Base-by-base conservation (phyloP, 2,329 filamentous ascomycete species). In the Cladosporium sp. region DNA sequence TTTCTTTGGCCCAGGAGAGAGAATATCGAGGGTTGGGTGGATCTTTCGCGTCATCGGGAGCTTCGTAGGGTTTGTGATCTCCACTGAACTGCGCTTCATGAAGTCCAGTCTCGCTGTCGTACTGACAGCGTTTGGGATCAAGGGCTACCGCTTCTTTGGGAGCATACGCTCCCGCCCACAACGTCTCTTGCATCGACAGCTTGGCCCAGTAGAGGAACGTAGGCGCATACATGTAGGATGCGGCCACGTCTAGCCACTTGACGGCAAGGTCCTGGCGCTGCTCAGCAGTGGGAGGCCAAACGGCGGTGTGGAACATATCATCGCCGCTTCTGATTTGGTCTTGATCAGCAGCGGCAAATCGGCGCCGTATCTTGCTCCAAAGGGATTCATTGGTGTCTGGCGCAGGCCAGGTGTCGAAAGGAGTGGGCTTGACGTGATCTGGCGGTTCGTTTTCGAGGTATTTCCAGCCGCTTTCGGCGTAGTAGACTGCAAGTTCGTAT, bases 401-500 rank as follows among this genome's bases (percentile, higher is more conserved):
- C 4, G 17, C 45, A 32, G 64, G 63, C 41, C 60, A 64, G 2
- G 55, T 56, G 41, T 67, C 64, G 44, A 66, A 67, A 7, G 64
- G 61, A 1, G 64, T 67, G 7, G 64, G 64, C 45, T 66, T 67
- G 24, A 64, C 29, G 19, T 62, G 51, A 29, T 64, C 58, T 7
- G 64, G 63, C 29, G 64, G 64, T 48, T 66, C 63, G 38, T 67
- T 62, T 15, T 65, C 62, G 15, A 67, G 56, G 42, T 65, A 67
- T 22, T 57, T 59, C 64, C 63, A 65, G 13, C 56, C 56, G 34
- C 54, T 60, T 34, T 60, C 52, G 11, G 58, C 56, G 52, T 75
- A 75, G 57, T 70, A 75, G 15, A 60, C 53, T 2, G 60, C 71
- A 8, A 76, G 59, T 9, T 65, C 52, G 30, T 67, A 63, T 22